Percentiles rank a stretch among this genome's conserved stretches.
phyloP scores from a whole-genome alignment of 148 eudicot species.

The Chenopodium berlandieri region DNA sequence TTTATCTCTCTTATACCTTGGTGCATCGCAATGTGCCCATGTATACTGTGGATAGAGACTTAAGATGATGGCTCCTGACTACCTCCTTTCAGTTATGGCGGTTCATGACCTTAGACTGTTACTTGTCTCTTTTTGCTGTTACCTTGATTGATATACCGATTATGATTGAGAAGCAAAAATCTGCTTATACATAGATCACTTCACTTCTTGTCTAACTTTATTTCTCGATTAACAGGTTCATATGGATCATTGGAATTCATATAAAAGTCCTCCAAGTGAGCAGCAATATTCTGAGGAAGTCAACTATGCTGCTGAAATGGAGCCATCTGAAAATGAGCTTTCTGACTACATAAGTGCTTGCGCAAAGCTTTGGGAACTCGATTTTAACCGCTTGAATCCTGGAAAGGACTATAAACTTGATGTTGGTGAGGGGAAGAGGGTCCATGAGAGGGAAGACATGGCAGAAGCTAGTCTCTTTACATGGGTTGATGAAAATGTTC shows the following conservation, averaged over 20 bases:
- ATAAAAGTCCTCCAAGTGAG: slow-evolving; percentile 65
- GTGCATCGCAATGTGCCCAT: background rate
- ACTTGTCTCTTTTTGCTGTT: too few relatives aligned
- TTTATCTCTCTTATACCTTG: background rate
- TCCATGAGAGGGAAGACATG: slow-evolving; percentile 68
- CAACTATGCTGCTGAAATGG: slow-evolving; percentile 38
- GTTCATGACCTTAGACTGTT: too few relatives aligned
- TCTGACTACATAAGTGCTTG: slow-evolving; percentile 69
- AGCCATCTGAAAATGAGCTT: slow-evolving; percentile 74
- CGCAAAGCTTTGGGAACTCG: slow-evolving; percentile 92
- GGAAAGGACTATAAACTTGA: slow-evolving; percentile 84
- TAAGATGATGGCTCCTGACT: background rate
- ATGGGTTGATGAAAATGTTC: slow-evolving; percentile 62
- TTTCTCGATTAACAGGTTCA: slow-evolving; percentile 45
- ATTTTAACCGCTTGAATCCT: slow-evolving; percentile 75
- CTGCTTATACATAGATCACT: background rate
- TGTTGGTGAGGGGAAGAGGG: slow-evolving; percentile 90
- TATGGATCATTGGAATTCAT: slow-evolving; percentile 62
- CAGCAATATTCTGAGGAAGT: slow-evolving; percentile 71
- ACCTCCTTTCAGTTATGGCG: too few relatives aligned
- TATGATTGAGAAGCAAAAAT: background rate
- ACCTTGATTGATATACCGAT: too few relatives aligned
- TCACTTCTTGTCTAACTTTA: background rate
- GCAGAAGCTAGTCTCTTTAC: slow-evolving; percentile 75
- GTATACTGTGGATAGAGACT: background rate